phyloP scores from a whole-genome alignment of 306 rosid genomes.

The Ammopiptanthus mongolicus region DNA sequence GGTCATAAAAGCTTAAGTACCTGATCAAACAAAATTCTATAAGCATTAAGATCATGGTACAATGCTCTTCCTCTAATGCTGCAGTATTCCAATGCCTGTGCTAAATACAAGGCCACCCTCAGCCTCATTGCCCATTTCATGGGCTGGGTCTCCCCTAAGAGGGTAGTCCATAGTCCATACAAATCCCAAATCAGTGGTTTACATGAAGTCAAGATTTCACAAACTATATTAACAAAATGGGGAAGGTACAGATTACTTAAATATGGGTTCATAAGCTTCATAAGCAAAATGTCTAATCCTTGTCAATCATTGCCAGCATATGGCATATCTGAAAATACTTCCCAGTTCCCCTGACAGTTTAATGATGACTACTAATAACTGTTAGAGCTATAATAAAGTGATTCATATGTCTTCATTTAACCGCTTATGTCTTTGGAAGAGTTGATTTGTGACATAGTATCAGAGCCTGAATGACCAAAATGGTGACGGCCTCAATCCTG shows the following conservation, averaged over 20 bases:
- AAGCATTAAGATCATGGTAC: constrained; percentile 92
- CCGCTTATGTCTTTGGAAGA: no score
- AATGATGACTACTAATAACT: neutral
- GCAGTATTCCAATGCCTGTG: constrained; percentile 81
- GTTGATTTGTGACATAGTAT: no score
- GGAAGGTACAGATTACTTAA: neutral
- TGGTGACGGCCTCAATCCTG: no score
- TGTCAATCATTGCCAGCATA: neutral
- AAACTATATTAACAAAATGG: neutral
- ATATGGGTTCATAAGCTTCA: neutral
- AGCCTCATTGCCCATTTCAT: constrained; percentile 97
- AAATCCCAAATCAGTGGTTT: constrained; percentile 23
- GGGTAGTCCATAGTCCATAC: constrained; percentile 16
- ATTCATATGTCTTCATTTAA: no score
- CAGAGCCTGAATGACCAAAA: no score
- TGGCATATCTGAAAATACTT: neutral
- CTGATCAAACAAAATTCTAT: constrained; percentile 78
- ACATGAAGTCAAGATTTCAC: neutral
- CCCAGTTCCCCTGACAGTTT: neutral
- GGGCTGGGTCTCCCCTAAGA: constrained; percentile 75
- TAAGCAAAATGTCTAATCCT: constrained; percentile 2
- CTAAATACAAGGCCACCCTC: constrained; percentile 77
- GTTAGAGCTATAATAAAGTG: no score
- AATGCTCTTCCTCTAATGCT: constrained; percentile 62
- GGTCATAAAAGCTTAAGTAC: constrained; percentile 22